Evolutionary conservation across 73 alveolate species (phyloP).

Genomic region (Blepharisma stoltei): DNA sequence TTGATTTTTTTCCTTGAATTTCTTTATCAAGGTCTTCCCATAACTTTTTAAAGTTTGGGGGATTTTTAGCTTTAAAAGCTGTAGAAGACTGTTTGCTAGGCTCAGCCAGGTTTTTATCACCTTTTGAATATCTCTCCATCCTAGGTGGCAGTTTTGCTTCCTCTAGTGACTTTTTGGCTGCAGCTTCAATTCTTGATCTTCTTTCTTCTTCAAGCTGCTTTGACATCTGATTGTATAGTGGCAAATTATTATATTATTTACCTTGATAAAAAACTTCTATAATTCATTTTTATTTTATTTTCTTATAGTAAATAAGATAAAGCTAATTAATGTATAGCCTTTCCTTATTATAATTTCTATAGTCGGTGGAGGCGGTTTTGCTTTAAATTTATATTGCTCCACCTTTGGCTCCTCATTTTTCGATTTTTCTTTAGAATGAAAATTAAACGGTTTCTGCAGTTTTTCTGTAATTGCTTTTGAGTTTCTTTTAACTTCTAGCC

Average conservation of each 20-base stretch:
- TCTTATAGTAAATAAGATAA: too few relatives aligned
- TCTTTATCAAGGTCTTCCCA: conserved; percentile 63
- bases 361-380: conserved; percentile 29
- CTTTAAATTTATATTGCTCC: conserved; percentile 22
- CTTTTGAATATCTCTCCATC: conserved; percentile 83
- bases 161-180: conserved; percentile 70
- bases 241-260: conserved; percentile 59
- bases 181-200: conserved; percentile 63
- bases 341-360: too few relatives aligned
- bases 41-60: conserved; percentile 73
- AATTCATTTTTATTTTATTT: too few relatives aligned
- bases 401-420: conserved; percentile 28
- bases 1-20: conserved; percentile 64
- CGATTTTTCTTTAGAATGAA: conserved; percentile 52
- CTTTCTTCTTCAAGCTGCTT: conserved; percentile 54
- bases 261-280: too few relatives aligned
- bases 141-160: conserved; percentile 84
- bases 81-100: conserved; percentile 46
- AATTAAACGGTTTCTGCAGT: conserved; percentile 55
- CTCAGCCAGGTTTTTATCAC: conserved; percentile 57
- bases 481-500: conserved; percentile 52
- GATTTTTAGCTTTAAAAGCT: conserved; percentile 54
- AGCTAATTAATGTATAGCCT: too few relatives aligned
- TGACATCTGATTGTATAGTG: conserved; percentile 58
- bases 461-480: conserved; percentile 34